A percentile compares a stretch with the other conserved stretches of the same genome.
Conservation (phyloP, 2,329 filamentous ascomycete species). For the Penicillium sp. region DNA sequence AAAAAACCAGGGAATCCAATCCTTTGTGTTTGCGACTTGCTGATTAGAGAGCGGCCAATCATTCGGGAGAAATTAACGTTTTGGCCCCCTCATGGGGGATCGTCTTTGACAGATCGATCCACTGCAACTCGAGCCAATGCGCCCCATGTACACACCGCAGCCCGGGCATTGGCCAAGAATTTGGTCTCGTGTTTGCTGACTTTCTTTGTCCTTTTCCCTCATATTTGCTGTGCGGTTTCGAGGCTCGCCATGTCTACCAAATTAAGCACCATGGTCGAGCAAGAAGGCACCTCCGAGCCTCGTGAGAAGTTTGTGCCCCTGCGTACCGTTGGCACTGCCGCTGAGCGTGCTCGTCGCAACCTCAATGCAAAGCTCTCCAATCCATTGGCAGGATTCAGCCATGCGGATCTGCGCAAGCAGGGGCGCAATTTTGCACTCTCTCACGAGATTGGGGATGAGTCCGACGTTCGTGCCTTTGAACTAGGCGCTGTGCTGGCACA, state of each 20-base stretch:
- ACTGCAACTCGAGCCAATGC: too few species aligned
- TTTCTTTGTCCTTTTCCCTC: neutral
- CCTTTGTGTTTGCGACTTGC: neutral
- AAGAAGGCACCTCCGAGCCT: conserved; percentile 7
- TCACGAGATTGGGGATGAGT: conserved; percentile 51
- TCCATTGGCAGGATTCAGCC: conserved; percentile 46
- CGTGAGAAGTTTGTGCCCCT: conserved; percentile 20
- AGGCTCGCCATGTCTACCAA: neutral
- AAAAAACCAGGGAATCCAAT: neutral
- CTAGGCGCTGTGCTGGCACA: conserved; percentile 56
- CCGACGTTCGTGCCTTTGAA: conserved; percentile 55
- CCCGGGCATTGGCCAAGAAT: too few species aligned
- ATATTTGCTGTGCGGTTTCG: neutral
- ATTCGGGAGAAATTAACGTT: too few species aligned
- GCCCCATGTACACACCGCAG: too few species aligned
- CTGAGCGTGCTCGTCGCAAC: conserved; percentile 39
- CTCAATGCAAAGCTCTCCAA: conserved; percentile 50
- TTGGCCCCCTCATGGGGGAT: too few species aligned
- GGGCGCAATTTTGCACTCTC: conserved; percentile 55
- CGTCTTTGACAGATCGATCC: too few species aligned
- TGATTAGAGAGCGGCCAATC: neutral
- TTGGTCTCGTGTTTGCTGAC: neutral
- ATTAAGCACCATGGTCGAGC: conserved; percentile 5
- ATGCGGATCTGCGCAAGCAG: conserved; percentile 49
- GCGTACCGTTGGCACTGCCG: conserved; percentile 28